These are phyloP conservation scores for Fusarium vanettenii DNA, from an alignment of 2,329 filamentous ascomycete genomes.

Conservation along the genomic window DNA sequence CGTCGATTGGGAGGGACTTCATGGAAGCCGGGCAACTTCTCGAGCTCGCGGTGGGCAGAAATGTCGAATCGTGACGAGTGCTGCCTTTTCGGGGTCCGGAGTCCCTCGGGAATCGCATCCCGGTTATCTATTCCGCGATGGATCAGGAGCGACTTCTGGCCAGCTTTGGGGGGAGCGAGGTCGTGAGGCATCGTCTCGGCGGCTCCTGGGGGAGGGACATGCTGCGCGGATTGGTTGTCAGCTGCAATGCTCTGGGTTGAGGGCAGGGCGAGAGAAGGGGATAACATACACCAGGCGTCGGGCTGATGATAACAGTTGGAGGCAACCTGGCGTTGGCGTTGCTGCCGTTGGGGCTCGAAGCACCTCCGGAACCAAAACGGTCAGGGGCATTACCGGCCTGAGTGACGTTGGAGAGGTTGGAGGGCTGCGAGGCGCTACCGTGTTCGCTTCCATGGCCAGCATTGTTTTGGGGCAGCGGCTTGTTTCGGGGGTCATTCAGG, in stretches of 20 bases:
- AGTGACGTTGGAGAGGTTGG: constrained; percentile 50
- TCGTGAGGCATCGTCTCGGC: constrained; percentile 99
- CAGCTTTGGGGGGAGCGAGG: constrained; percentile 91
- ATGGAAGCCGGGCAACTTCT: constrained; percentile 97
- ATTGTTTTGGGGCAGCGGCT: constrained; percentile 74
- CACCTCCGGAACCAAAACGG: constrained; percentile 54
- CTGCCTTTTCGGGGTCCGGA: constrained; percentile 94
- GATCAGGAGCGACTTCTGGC: constrained; percentile 87
- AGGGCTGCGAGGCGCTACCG: constrained; percentile 54
- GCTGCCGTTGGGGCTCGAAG: constrained; percentile 52
- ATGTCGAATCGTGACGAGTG: constrained; percentile 98
- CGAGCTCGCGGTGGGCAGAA: constrained; percentile 93
- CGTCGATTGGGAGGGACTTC: constrained; percentile 95
- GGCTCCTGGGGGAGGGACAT: constrained; percentile 90
- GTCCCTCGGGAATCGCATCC: constrained; percentile 89
- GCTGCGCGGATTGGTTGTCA: constrained; percentile 56
- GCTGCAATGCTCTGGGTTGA: background rate
- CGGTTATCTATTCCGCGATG: constrained; percentile 91
- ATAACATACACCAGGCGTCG: constrained; percentile 84
- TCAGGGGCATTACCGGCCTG: constrained; percentile 53
- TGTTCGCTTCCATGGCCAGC: constrained; percentile 58
- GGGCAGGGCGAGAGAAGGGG: constrained; percentile 20
- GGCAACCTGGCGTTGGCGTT: constrained; percentile 62
- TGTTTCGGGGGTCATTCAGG: constrained; percentile 86
- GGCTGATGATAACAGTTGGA: constrained; percentile 93